phyloP scores from a whole-genome alignment of 2,329 filamentous ascomycete genomes.

The Diplodia seriata region DNA sequence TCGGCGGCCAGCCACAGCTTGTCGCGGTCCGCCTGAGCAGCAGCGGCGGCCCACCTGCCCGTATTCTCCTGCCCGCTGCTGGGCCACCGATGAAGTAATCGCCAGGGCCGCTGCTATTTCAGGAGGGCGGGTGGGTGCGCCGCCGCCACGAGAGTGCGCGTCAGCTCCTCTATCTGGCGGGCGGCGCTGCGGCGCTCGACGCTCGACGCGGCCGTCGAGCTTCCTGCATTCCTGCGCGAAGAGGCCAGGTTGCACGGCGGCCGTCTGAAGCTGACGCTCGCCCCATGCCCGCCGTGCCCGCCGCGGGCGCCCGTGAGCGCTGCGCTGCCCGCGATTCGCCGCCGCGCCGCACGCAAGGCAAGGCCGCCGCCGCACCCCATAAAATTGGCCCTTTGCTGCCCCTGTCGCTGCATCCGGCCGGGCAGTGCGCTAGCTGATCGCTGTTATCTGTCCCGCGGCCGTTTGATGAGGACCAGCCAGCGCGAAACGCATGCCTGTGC shows the following conservation, averaged over 20 bases:
- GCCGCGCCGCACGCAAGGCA: conserved; percentile 28
- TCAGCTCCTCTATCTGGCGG: conserved; percentile 1
- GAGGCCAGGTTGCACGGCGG: conserved; percentile 27
- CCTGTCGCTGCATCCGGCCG: conserved; percentile 32
- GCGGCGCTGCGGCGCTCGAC: conserved; percentile 4
- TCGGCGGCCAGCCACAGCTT: conserved; percentile 22
- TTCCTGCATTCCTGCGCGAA: conserved; percentile 26
- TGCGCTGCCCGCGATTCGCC: conserved; percentile 24
- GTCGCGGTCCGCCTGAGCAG: conserved; percentile 19
- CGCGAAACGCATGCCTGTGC: conserved; percentile 30
- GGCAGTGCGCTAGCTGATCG: conserved; percentile 30
- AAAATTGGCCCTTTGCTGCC: conserved; percentile 30
- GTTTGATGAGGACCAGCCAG: conserved; percentile 32
- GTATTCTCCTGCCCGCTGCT: conserved; percentile 6
- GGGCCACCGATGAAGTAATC: conserved; percentile 21
- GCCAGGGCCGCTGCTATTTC: conserved; percentile 28
- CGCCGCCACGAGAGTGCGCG: conserved; percentile 23
- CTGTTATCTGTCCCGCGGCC: conserved; percentile 32
- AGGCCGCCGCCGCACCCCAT: conserved; percentile 30
- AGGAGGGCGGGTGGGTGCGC: conserved; percentile 25
- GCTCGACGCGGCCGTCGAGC: conserved; percentile 3
- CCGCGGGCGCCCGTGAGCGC: conserved; percentile 17
- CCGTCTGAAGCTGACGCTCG: conserved; percentile 19
- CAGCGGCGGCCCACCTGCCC: conserved; percentile 18
- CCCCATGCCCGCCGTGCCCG: conserved; percentile 13